Evolutionary conservation across 75 land plant species (phyloP).

Genomic region (Cryptomeria japonica): DNA sequence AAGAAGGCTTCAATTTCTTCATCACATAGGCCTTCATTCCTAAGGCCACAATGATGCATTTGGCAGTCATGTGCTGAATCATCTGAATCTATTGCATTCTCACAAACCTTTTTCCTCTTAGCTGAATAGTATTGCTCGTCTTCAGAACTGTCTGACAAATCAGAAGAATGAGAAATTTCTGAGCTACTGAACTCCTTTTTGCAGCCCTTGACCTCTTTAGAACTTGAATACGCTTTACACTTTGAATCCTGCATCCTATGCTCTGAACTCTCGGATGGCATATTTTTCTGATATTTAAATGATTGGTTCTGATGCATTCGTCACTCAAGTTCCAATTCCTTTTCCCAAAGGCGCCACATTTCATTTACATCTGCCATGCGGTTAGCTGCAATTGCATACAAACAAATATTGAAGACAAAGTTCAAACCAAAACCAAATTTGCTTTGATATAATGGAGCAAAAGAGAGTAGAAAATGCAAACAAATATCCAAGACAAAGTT

Average conservation of each 20-base stretch:
- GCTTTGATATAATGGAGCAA: neutral
- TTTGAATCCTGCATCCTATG: conserved; percentile 3
- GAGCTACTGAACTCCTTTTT: neutral
- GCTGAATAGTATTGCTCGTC: conserved; percentile 3
- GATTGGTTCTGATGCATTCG: neutral
- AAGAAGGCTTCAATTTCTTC: conserved; percentile 86
- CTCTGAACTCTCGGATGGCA: neutral
- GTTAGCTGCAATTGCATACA: conserved; percentile 56
- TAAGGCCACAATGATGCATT: conserved; percentile 1
- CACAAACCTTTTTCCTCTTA: conserved; percentile 7
- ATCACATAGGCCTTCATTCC: conserved; percentile 61
- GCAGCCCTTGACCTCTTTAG: neutral
- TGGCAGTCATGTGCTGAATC: conserved; percentile 13
- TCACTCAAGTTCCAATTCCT: conserved; percentile 70
- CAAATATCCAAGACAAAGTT: neutral
- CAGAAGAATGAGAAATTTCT: conserved; percentile 1
- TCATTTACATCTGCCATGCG: conserved; percentile 85
- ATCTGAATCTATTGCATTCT: conserved; percentile 4
- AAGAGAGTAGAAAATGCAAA: neutral
- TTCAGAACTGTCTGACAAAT: conserved; percentile 11
- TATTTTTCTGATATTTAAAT: neutral
- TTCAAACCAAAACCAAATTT: neutral
- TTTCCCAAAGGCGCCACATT: conserved; percentile 84
- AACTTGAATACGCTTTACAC: neutral
- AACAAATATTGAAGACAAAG: neutral